These are phyloP conservation scores for Quercus lobata DNA, from an alignment of 331 rosid species.

Conservation along the genomic window DNA sequence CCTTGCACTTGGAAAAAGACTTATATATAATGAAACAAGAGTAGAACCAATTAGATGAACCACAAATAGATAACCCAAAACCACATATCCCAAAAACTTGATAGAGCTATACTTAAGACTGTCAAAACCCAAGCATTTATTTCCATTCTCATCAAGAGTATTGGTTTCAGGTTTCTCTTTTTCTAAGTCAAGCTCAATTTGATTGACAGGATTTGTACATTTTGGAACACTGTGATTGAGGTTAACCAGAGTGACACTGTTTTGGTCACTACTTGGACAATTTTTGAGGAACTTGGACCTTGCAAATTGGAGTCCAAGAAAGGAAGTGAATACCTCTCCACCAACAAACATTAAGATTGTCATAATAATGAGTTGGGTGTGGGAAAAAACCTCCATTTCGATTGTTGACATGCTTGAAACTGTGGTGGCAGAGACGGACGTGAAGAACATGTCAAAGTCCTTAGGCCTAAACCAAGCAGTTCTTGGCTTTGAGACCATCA, in stretches of 20 bases:
- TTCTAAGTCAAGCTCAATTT: constrained; percentile 21
- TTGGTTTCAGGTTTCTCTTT: not conserved
- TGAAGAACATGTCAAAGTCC: constrained; percentile 47
- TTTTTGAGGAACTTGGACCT: constrained; percentile 7
- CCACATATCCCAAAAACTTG: constrained; percentile 26
- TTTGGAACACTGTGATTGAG: not conserved
- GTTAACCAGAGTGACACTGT: constrained; percentile 1
- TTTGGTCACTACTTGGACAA: not conserved
- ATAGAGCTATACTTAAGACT: constrained; percentile 21
- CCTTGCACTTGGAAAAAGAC: constrained; percentile 35
- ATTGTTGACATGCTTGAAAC: constrained; percentile 61
- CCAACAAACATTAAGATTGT: constrained; percentile 62
- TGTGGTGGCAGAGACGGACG: constrained; percentile 62
- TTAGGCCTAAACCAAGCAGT: not conserved
- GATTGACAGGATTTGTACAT: not conserved
- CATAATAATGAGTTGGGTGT: constrained; percentile 54
- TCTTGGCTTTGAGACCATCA: constrained; percentile 32
- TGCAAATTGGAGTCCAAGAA: constrained; percentile 29
- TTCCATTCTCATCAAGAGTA: not conserved
- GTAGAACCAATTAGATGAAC: constrained; percentile 30
- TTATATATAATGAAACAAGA: constrained; percentile 32
- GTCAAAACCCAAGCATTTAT: no score
- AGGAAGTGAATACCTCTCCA: constrained; percentile 64
- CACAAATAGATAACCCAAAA: constrained; percentile 40
- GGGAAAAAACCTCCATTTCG: constrained; percentile 67